Evolutionary conservation across 495 filamentous ascomycete species (phyloP), one percentile per base, ranked within the genome.

Genomic region (Pyrenula massariospora): DNA sequence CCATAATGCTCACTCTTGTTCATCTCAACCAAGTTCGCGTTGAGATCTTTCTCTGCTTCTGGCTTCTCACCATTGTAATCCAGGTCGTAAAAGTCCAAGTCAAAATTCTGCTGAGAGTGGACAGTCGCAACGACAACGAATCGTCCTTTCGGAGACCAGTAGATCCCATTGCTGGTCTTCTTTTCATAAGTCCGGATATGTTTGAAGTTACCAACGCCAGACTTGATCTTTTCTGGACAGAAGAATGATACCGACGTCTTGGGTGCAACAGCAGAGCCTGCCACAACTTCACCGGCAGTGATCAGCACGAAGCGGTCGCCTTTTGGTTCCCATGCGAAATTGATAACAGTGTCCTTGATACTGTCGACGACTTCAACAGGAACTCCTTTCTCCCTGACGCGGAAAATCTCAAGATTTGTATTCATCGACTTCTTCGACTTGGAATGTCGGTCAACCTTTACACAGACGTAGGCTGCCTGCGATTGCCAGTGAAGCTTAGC

Each of bases 151-250:
- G 93, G 93, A n/a, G 89, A 94, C 93, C 93, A 98, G 82, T 96
- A 96, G 65, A 98, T 97, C 54, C 87, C 94, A 65, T 98, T 98
- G 80, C 85, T 95, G 70, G 91, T 98, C 81, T 96, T 96, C 83
- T 96, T 96, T 62, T 98, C 93, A 21, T 94, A 77, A 0, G 90
- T 96, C 48, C 87, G 83, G 56, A 97, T 84, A 60, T 91, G 87
- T 77, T 89, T 93, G 80, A 96, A 98, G 77, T 95, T 96, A 53
- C 93, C 93, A 20, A 88, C 75, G 11, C 77, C 75, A 36, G 76
- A 67, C 79, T 96, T 96, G 63, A 79, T 68, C 75, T 95, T 95
- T 70, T 98, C 93, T 0, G 93, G 89, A 57, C 88, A 91, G 74
- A 92, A 98, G 83, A 98, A 98, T 20, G 88, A 82, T 15, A 97